These are phyloP conservation scores for Wallacemonas sp. DNA, from an alignment of 208 protist species.

Conservation along the genomic window DNA sequence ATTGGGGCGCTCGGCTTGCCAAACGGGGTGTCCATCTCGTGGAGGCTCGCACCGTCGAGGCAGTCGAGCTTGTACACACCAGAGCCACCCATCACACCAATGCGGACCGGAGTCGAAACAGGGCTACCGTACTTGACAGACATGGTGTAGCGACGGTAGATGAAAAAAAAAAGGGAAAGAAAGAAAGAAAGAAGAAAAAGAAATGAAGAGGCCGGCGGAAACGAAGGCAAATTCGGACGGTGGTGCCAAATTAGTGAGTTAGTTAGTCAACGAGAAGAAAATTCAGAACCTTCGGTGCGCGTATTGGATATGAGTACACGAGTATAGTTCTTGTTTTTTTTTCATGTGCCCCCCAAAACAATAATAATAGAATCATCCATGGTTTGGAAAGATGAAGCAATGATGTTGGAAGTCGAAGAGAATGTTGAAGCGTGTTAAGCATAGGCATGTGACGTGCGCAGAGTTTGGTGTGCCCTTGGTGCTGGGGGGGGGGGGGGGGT, in stretches of 20 bases:
- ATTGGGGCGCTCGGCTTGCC: slow-evolving; percentile 69
- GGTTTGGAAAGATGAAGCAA: too few species aligned
- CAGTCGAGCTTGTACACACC: slow-evolving; percentile 82
- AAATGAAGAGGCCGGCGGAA: slow-evolving; percentile 4
- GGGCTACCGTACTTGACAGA: slow-evolving; percentile 47
- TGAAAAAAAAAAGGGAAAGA: not conserved
- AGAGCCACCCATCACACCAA: slow-evolving; percentile 89
- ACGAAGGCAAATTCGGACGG: too few species aligned
- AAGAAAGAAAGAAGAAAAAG: not conserved
- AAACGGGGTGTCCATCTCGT: slow-evolving; percentile 87
- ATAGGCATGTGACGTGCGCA: too few species aligned
- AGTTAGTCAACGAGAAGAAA: not conserved
- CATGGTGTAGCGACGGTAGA: not conserved
- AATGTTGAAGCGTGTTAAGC: too few species aligned
- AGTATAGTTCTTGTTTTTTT: too few species aligned
- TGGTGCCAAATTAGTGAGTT: not conserved
- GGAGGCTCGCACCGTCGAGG: slow-evolving; percentile 44
- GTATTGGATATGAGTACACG: too few species aligned
- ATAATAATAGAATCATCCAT: too few species aligned
- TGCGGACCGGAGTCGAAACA: slow-evolving; percentile 43
- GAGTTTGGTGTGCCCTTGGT: too few species aligned
- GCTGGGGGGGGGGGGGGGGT: too few species aligned
- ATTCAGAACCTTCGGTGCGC: too few species aligned
- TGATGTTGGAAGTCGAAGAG: too few species aligned
- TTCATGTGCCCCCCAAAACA: too few species aligned